Percentiles rank a stretch among this genome's conserved stretches.
Conservation (phyloP, 176 grass and related monocot species). For the Hyparrhenia diplandra region DNA sequence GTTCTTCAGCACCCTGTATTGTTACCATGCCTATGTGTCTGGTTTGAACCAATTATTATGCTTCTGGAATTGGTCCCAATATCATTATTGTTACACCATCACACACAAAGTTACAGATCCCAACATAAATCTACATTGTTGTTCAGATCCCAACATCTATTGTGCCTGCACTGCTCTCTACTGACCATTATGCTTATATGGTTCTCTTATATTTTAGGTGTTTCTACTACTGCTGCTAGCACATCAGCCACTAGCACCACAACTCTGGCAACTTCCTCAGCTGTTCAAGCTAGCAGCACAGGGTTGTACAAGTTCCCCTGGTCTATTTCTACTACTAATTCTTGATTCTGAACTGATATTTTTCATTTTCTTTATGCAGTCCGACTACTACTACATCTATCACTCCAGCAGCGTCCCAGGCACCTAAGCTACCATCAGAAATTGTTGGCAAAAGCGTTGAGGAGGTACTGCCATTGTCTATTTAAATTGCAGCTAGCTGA, state of each 20-base stretch:
- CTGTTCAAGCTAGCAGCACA: conserved; percentile 61
- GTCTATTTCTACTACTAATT: conserved; percentile 20
- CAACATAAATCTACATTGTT: background rate
- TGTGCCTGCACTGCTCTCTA: background rate
- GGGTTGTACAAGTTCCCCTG: conserved; percentile 53
- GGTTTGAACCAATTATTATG: background rate
- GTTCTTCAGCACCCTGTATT: background rate
- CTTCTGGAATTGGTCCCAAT: background rate
- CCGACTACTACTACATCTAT: conserved; percentile 40
- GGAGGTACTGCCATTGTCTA: conserved; percentile 49
- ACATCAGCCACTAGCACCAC: conserved; percentile 40
- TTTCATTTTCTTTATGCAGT: conserved; percentile 1
- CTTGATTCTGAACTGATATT: conserved; percentile 11
- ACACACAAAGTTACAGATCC: background rate
- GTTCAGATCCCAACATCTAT: background rate
- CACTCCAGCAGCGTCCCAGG: conserved; percentile 46
- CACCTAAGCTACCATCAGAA: conserved; percentile 87
- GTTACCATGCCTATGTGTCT: background rate
- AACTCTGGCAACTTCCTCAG: conserved; percentile 59
- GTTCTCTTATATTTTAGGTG: conserved; percentile 36
- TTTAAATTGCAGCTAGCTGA: background rate
- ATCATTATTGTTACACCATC: background rate
- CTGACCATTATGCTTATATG: background rate
- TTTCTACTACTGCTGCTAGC: conserved; percentile 48
- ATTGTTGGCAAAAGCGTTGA: conserved; percentile 93